A percentile compares a stretch with the other conserved stretches of the same genome.
phyloP scores from a whole-genome alignment of 2,329 filamentous ascomycete species.

The Ophiostoma sp. region DNA sequence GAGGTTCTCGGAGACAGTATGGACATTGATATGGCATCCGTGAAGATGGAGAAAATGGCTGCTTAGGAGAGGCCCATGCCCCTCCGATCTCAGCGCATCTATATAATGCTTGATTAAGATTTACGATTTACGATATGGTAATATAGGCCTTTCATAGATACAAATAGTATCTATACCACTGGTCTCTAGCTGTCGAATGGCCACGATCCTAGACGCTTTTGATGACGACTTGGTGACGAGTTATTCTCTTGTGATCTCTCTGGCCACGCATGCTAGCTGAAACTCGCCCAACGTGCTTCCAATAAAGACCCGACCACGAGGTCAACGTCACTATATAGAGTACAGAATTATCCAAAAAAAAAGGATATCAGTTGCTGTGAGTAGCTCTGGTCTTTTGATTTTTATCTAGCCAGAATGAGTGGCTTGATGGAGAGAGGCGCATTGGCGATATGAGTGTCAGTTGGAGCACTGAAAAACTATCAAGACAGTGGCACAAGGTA shows the following conservation, averaged over 20 bases:
- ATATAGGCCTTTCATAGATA: no score
- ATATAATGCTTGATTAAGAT: background rate
- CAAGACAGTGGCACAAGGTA: background rate
- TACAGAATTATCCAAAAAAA: background rate
- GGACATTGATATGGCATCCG: constrained; percentile 4
- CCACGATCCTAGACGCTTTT: no score
- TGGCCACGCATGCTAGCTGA: no score
- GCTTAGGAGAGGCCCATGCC: background rate
- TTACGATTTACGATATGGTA: background rate
- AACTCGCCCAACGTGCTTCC: background rate
- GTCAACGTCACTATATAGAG: background rate
- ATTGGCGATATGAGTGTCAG: background rate
- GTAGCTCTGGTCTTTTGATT: no score
- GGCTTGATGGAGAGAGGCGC: background rate
- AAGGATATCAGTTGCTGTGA: background rate
- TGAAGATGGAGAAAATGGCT: constrained; percentile 20
- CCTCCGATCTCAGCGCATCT: background rate
- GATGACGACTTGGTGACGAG: no score
- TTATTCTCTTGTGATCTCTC: no score
- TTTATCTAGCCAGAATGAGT: background rate
- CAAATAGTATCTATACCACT: no score
- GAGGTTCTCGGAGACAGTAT: background rate
- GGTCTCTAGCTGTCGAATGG: no score
- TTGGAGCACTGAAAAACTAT: background rate
- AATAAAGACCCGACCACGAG: background rate